phyloP scores from a whole-genome alignment of 2,329 filamentous ascomycete species.

The Talaromyces pinophilus region DNA sequence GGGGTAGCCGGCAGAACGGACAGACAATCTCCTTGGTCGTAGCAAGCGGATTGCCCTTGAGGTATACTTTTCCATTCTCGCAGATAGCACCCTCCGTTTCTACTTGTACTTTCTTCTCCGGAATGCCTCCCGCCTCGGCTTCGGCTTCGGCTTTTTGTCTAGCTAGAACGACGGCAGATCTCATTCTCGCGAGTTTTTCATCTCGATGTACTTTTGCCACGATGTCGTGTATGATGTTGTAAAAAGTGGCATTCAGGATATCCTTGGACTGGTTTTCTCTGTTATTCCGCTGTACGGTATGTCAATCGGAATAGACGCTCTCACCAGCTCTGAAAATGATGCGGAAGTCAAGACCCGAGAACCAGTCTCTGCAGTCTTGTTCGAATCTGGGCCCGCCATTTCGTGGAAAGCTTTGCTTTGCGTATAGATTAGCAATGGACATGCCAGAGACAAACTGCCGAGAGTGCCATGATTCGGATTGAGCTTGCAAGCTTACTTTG shows the following conservation, averaged over 20 bases:
- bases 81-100: conserved; percentile 56
- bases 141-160: conserved; percentile 48
- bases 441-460: neutral
- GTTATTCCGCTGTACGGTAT: conserved; percentile 25
- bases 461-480: neutral
- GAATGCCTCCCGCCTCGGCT: conserved; percentile 38
- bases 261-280: conserved; percentile 38
- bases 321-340: conserved; percentile 46
- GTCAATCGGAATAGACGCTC: conserved; percentile 22
- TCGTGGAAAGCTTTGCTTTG: conserved; percentile 5
- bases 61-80: conserved; percentile 54
- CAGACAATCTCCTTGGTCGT: conserved; percentile 62
- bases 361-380: conserved; percentile 35
- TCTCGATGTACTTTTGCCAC: conserved; percentile 60
- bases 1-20: conserved; percentile 61
- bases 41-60: conserved; percentile 61
- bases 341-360: conserved; percentile 37
- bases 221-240: conserved; percentile 62
- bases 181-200: conserved; percentile 62
- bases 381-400: conserved; percentile 29
- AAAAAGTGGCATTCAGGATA: conserved; percentile 59
- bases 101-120: conserved; percentile 38
- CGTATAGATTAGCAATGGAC: neutral
- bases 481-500: conserved; percentile 1
- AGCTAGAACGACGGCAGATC: conserved; percentile 49